Percentiles rank a stretch among this genome's conserved stretches.
Evolutionary conservation across 306 rosid genomes (phyloP).

Genomic region (Phaseolus lunatus): DNA sequence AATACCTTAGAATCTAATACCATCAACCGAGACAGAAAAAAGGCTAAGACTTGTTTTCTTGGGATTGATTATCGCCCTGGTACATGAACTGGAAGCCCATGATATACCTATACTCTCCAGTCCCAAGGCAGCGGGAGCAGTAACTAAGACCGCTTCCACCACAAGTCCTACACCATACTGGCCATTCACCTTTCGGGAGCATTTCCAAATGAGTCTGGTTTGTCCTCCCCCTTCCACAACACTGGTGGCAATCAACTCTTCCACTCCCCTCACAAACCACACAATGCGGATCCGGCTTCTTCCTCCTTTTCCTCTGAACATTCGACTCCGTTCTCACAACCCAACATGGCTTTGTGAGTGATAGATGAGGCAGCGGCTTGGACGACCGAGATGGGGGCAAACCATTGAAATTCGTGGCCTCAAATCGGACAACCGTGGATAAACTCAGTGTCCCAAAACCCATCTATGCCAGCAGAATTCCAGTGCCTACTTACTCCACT

Average conservation of each 20-base stretch:
- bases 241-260: constrained; percentile 71
- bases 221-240: constrained; percentile 85
- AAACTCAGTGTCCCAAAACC: constrained; percentile 46
- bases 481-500: constrained; percentile 33
- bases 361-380: constrained; percentile 57
- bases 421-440: constrained; percentile 49
- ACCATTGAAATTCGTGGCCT: constrained; percentile 61
- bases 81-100: constrained; percentile 91
- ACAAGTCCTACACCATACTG: constrained; percentile 88
- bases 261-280: constrained; percentile 80
- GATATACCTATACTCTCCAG: constrained; percentile 82
- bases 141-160: constrained; percentile 85
- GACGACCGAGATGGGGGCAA: constrained; percentile 55
- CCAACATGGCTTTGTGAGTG: constrained; percentile 75
- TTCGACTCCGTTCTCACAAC: constrained; percentile 84
- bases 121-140: constrained; percentile 92
- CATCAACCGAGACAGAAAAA: not conserved
- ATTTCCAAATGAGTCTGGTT: constrained; percentile 65
- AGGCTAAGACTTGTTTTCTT: constrained; percentile 38
- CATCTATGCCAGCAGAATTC: constrained; percentile 46
- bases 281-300: constrained; percentile 84
- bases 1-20: constrained; percentile 40
- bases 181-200: constrained; percentile 98
- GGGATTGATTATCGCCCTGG: constrained; percentile 48
- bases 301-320: constrained; percentile 67